phyloP scores from a whole-genome alignment of 176 grass and related monocot species.

The Pontederia paniculata region DNA sequence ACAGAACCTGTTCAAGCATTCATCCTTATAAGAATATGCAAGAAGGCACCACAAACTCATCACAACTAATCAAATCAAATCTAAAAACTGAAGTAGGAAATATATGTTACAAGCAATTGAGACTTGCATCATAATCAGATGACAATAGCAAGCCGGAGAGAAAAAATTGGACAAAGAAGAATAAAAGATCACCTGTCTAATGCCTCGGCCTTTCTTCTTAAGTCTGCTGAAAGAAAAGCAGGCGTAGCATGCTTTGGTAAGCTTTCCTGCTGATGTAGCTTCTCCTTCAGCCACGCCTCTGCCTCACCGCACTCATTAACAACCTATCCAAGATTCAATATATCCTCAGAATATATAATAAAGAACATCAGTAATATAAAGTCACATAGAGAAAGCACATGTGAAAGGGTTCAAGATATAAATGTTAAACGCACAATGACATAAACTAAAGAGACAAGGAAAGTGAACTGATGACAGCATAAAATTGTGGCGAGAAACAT shows the following conservation, averaged over 20 bases:
- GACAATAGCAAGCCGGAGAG: not conserved
- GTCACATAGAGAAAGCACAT: too few relatives aligned
- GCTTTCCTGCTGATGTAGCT: conserved; percentile 61
- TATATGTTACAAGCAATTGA: not conserved
- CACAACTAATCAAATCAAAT: not conserved
- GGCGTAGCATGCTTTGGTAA: conserved; percentile 74
- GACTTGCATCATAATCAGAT: not conserved
- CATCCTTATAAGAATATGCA: not conserved
- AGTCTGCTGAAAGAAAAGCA: conserved; percentile 37
- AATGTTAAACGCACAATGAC: too few relatives aligned
- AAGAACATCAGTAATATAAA: too few relatives aligned
- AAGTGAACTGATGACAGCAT: too few relatives aligned
- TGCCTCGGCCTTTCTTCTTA: conserved; percentile 63
- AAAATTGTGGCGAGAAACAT: too few relatives aligned
- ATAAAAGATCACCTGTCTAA: conserved; percentile 49
- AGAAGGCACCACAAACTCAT: not conserved
- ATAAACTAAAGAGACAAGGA: too few relatives aligned
- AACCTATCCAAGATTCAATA: conserved; percentile 28
- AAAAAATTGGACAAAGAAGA: not conserved
- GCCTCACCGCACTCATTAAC: conserved; percentile 48
- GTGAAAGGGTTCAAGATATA: too few relatives aligned
- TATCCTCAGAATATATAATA: too few relatives aligned
- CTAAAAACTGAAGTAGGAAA: not conserved
- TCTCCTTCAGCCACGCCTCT: conserved; percentile 64
- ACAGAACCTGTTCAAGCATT: conserved; percentile 48